A percentile compares a stretch with the other conserved stretches of the same genome.
Evolutionary conservation across 768 basidiomycete genomes (phyloP).

Genomic region (Trametes elegans): DNA sequence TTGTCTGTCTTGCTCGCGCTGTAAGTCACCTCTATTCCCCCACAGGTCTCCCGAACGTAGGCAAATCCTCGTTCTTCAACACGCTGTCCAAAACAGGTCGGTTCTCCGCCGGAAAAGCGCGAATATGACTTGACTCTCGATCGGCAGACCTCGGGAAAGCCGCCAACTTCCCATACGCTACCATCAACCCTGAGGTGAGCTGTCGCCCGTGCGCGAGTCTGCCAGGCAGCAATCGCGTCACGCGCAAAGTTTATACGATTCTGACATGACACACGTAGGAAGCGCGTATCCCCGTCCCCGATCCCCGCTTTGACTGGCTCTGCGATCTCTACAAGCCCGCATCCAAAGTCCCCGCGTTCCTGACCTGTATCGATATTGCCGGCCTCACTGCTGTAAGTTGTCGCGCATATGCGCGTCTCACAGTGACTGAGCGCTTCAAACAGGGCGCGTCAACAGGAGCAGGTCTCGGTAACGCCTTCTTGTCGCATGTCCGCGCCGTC

Average conservation of each 20-base stretch:
- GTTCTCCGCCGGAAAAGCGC: slow-evolving; percentile 23
- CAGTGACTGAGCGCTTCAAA: background rate
- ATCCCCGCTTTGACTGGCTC: slow-evolving; percentile 93
- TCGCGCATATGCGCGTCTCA: no score
- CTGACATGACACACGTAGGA: slow-evolving; percentile 37
- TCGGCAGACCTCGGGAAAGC: slow-evolving; percentile 81
- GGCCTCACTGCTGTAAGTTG: slow-evolving; percentile 84
- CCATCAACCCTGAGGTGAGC: slow-evolving; percentile 79
- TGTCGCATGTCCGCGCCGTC: slow-evolving; percentile 96
- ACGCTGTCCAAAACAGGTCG: slow-evolving; percentile 86
- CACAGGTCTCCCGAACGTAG: slow-evolving; percentile 92
- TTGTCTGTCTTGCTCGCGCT: slow-evolving; percentile 8
- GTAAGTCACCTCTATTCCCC: slow-evolving; percentile 1
- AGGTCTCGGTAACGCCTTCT: slow-evolving; percentile 95
- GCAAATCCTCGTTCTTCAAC: slow-evolving; percentile 99
- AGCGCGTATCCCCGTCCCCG: slow-evolving; percentile 95
- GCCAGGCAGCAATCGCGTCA: no score
- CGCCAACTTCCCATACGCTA: slow-evolving; percentile 96
- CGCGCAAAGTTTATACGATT: background rate
- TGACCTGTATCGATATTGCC: slow-evolving; percentile 98
- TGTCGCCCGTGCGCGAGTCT: no score
- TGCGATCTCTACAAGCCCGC: slow-evolving; percentile 87
- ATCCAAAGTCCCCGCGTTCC: slow-evolving; percentile 85
- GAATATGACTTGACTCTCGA: slow-evolving; percentile 7
- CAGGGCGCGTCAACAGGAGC: slow-evolving; percentile 97